These are phyloP conservation scores for Musa itinerans DNA, from an alignment of 176 grass and related monocot genomes.

Conservation along the genomic window DNA sequence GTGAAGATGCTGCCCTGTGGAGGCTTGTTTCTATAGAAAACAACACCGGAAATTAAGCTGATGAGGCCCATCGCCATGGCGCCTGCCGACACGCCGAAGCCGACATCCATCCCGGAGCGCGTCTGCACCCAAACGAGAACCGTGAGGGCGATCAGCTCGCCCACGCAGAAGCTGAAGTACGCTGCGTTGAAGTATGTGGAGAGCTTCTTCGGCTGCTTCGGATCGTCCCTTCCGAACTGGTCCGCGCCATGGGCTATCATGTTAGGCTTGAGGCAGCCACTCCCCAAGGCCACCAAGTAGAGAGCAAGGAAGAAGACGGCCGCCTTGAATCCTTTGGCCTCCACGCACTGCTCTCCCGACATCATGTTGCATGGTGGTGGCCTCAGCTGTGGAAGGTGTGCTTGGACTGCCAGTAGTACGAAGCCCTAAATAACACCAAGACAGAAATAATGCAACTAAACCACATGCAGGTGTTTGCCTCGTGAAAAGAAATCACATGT, in stretches of 20 bases:
- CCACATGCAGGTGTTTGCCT: not conserved
- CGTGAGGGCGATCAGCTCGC: conserved; percentile 80
- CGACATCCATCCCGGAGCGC: conserved; percentile 62
- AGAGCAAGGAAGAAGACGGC: conserved; percentile 71
- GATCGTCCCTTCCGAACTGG: conserved; percentile 41
- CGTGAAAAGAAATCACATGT: no score
- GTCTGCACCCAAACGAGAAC: conserved; percentile 86
- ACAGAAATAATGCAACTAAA: not conserved
- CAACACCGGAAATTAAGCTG: conserved; percentile 47
- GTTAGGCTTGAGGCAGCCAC: conserved; percentile 82
- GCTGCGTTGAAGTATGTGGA: conserved; percentile 86
- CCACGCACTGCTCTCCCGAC: conserved; percentile 35
- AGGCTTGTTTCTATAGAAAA: conserved; percentile 71
- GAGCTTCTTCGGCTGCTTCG: conserved; percentile 22
- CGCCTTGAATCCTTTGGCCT: conserved; percentile 43
- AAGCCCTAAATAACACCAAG: conserved; percentile 39
- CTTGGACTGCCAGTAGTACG: conserved; percentile 62
- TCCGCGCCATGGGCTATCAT: conserved; percentile 77
- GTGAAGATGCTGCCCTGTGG: conserved; percentile 88
- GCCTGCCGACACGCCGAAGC: conserved; percentile 52
- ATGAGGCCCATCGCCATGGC: conserved; percentile 47
- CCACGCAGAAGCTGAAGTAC: conserved; percentile 87
- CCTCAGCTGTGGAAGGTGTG: conserved; percentile 70
- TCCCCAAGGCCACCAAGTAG: conserved; percentile 79
- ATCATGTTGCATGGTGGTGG: conserved; percentile 73